Evolutionary conservation across 164 flowering plant genomes (phyloP), one percentile per base, ranked within the genome.

Genomic region (Amborella trichopoda): DNA sequence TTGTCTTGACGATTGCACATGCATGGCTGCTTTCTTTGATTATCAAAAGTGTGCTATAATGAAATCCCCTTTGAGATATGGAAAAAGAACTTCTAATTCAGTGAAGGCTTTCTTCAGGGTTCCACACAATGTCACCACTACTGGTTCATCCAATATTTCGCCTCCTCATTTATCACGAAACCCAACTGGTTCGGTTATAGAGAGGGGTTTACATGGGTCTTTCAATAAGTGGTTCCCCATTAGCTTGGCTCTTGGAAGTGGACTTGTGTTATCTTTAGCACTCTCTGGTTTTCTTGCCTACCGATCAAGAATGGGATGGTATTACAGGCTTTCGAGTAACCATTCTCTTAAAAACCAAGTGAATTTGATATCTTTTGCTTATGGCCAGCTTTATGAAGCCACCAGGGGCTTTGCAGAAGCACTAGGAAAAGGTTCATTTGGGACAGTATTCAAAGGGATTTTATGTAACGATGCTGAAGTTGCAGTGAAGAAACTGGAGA

Each of bases 21-120:
- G 27, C 25, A 6, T 32, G 16, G 60, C 51, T 20, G 66, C 66
- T 38, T 17, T 45, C 23, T 45, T 52, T 3, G 43, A 26, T 30
- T 10, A 3, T 1, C 17, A 46, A 0, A 23, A 23, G 20, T 61
- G 66, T 49, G 10, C 13, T 19, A 55, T 38, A 49, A 61, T 45
- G 52, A 61, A 48, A 24, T 50, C 51, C 44, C 66, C 66, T 25
- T 46, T 55, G 40, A 9, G 55, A 26, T 50, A 50, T 44, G 60
- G 30, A n/a, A 55, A 54, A 40, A 44, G 44, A 3, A 44, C 33
- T 38, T 2, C 26, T 16, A 44, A 46, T 40, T 44, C 61, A 9
- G 33, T 32, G 2, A 46, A 44, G 3, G 34, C 37, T 3, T 24
- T 30, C 8, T 14, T 12, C 5, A 59, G 40, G 28, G 66, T 53